Base-by-base conservation (phyloP, 306 rosid genomes). In the Fragaria ananassa region DNA sequence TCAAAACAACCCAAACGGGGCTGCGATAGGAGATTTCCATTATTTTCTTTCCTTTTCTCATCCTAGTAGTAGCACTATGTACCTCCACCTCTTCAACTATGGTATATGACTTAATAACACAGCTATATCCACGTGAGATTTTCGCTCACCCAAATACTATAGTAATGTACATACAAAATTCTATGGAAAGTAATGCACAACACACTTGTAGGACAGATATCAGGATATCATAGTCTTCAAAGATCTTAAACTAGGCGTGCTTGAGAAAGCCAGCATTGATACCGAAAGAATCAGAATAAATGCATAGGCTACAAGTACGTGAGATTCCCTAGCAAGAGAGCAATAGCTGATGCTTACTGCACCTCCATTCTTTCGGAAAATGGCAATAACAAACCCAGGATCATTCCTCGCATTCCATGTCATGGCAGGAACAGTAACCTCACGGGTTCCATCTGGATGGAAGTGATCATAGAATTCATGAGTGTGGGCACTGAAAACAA, bases 321-420 rank as follows among this genome's bases (percentile, higher is more conserved):
- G 83, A 76, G 96, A 88, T 79, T 90, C 87, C 76, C 91, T 80
- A 14, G 91, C 87, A n/a, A 90, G 86, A 51, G 91, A 82, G 80
- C 96, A 90, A 64, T 88, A 83, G 80, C 88, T 83, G 74, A 90
- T 83, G 76, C 81, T 83, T 74, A 83, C 87, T 68, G 80, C 81
- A 75, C 78, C 84, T 72, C 81, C 85, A 72, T 82, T 79, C 82
- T 79, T 76, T 74, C 78, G 86, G 78, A 90, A 90, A 63, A 81
- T 80, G 70, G 92, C 92, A 82, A 86, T 57, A 47, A 90, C 86
- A 86, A 90, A 90, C 58, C 90, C 92, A 78, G 92, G 96, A 80
- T 88, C 89, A 72, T 83, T 91, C 81, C 87, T 85, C 41, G 91
- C 86, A 76, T 81, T 83, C 92, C 96, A 90, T 42, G 92, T 78